Conservation (phyloP, 345 rosid species). For the Syzygium oleosum region DNA sequence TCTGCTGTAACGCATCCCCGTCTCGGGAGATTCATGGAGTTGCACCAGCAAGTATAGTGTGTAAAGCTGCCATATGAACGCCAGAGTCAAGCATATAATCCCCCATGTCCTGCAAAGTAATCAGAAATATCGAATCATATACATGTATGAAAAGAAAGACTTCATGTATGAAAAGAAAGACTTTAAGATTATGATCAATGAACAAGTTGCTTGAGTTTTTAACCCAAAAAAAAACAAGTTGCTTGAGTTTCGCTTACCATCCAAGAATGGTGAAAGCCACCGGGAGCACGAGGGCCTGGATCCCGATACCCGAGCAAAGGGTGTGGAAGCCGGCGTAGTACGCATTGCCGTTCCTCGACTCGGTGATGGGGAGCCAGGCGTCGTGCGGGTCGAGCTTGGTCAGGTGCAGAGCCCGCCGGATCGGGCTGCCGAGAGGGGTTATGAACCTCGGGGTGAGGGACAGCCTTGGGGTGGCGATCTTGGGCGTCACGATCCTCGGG, state of each 20-base stretch:
- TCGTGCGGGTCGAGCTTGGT: conserved; percentile 61
- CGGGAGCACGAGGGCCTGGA: conserved; percentile 85
- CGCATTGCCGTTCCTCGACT: conserved; percentile 76
- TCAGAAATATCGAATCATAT: neutral
- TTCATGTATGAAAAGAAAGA: neutral
- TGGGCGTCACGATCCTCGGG: conserved; percentile 26
- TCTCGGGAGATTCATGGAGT: conserved; percentile 12
- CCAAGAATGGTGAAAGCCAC: conserved; percentile 81
- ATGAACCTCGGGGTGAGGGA: conserved; percentile 50
- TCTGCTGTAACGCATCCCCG: conserved; percentile 10
- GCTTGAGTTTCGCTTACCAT: conserved; percentile 32
- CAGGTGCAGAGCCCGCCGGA: conserved; percentile 37
- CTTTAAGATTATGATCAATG: neutral
- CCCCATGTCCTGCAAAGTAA: conserved; percentile 11
- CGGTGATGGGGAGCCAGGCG: conserved; percentile 93
- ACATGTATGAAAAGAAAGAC: neutral
- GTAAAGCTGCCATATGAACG: conserved; percentile 15
- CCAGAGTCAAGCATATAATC: conserved; percentile 1
- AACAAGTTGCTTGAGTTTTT: neutral
- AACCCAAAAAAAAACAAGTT: no score
- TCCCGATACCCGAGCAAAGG: conserved; percentile 79
- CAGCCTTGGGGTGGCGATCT: conserved; percentile 28
- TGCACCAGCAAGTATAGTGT: conserved; percentile 13
- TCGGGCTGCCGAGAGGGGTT: conserved; percentile 52
- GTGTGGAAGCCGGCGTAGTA: conserved; percentile 75